phyloP scores from a whole-genome alignment of 1,139 yeast species.

The Pneumocystis jirovecii region DNA sequence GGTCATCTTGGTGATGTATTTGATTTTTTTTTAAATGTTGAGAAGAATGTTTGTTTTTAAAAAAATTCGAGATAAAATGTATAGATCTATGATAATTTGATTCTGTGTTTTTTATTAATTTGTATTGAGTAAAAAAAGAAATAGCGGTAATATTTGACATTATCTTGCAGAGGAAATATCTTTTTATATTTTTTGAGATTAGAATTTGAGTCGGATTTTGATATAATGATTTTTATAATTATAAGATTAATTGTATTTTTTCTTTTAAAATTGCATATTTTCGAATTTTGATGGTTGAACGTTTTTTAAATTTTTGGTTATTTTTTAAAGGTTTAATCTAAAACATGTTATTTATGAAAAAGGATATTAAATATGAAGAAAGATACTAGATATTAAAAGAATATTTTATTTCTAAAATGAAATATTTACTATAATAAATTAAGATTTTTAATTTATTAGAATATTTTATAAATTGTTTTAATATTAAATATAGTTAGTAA shows the following conservation, averaged over 20 bases:
- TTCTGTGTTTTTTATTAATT: background rate
- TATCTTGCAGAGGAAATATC: background rate
- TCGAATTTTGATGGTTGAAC: background rate
- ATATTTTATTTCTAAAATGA: background rate
- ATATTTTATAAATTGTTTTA: background rate
- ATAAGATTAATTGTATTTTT: background rate
- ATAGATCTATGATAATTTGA: background rate
- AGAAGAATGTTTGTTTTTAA: background rate
- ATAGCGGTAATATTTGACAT: background rate
- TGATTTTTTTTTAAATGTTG: background rate
- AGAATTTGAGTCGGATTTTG: background rate
- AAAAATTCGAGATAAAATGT: background rate
- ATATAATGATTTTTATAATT: background rate
- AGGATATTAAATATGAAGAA: background rate
- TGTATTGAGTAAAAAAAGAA: background rate
- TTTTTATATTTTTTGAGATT: background rate
- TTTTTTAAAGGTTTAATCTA: background rate
- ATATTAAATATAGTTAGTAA: background rate
- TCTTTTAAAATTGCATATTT: background rate
- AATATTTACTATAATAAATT: background rate
- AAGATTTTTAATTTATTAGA: background rate
- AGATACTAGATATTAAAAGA: background rate
- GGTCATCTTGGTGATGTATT: slow-evolving; percentile 45
- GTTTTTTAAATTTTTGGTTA: background rate
- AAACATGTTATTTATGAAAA: background rate